Conservation (phyloP, 345 rosid genomes). For the Mercurialis annua region DNA sequence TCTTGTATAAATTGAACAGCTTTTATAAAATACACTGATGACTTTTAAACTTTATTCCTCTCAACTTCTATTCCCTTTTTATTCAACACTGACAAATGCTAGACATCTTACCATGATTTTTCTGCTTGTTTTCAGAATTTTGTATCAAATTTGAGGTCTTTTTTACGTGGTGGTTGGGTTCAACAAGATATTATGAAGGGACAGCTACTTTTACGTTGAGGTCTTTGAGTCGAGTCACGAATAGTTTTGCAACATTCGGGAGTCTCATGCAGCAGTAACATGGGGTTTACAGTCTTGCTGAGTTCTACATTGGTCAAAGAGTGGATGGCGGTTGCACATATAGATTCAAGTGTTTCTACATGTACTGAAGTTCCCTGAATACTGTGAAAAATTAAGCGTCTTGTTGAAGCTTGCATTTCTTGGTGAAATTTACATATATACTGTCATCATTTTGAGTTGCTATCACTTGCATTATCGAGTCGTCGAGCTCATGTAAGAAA, state of each 20-base stretch:
- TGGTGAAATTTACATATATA: slow-evolving; percentile 10
- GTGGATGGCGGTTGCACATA: neutral
- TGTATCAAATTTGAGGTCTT: neutral
- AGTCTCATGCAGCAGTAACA: neutral
- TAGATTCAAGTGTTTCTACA: neutral
- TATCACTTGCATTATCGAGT: neutral
- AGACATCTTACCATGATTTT: neutral
- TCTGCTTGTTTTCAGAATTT: slow-evolving; percentile 15
- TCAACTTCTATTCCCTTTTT: neutral
- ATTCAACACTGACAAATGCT: neutral
- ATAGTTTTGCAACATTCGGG: neutral
- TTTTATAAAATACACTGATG: too few species aligned
- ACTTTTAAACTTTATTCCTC: neutral
- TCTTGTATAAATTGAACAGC: too few species aligned
- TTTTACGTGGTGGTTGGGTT: neutral
- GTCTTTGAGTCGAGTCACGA: neutral
- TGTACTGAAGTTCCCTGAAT: neutral
- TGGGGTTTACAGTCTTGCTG: slow-evolving; percentile 5
- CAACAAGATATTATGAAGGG: slow-evolving; percentile 13
- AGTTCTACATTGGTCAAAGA: slow-evolving; percentile 4
- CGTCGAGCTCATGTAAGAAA: neutral
- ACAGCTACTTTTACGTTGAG: neutral
- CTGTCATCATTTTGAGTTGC: slow-evolving; percentile 9
- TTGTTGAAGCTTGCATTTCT: slow-evolving; percentile 15
- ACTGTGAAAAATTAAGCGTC: slow-evolving; percentile 7